phyloP scores from a whole-genome alignment of 2,329 filamentous ascomycete species.

The Camillea tinctor region DNA sequence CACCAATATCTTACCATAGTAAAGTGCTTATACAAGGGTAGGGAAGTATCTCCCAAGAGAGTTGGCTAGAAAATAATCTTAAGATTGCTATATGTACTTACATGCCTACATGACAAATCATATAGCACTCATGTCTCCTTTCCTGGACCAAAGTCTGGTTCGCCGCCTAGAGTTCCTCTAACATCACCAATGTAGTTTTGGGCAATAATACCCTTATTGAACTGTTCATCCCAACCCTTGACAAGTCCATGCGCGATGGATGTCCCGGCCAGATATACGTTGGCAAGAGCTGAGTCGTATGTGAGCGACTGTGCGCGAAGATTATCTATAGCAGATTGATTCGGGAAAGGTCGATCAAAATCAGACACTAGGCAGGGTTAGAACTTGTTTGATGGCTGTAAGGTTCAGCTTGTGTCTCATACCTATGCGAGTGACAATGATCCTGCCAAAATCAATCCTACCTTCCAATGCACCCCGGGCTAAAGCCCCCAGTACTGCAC shows the following conservation, averaged over 20 bases:
- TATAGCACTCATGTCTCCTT: conserved; percentile 17
- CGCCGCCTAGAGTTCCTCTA: conserved; percentile 65
- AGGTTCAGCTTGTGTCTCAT: conserved; percentile 7
- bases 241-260: conserved; percentile 65
- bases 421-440: conserved; percentile 67
- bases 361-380: conserved; percentile 49
- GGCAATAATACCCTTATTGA: conserved; percentile 54
- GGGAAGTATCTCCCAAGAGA: background rate
- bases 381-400: background rate
- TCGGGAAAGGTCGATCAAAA: conserved; percentile 68
- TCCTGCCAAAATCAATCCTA: conserved; percentile 62
- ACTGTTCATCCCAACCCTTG: conserved; percentile 58
- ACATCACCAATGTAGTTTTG: conserved; percentile 71
- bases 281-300: conserved; percentile 61
- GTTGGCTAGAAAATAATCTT: background rate
- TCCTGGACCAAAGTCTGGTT: conserved; percentile 63
- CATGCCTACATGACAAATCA: background rate
- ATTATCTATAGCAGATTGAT: conserved; percentile 55
- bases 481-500: conserved; percentile 65
- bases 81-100: background rate
- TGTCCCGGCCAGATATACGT: conserved; percentile 65
- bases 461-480: conserved; percentile 57
- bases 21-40: background rate
- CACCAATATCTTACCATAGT: background rate
- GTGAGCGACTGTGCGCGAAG: conserved; percentile 61